Percentiles rank a stretch among this genome's conserved stretches.
Evolutionary conservation across 352 stramenopile species (phyloP).

Genomic region (Phytophthora brassicae): DNA sequence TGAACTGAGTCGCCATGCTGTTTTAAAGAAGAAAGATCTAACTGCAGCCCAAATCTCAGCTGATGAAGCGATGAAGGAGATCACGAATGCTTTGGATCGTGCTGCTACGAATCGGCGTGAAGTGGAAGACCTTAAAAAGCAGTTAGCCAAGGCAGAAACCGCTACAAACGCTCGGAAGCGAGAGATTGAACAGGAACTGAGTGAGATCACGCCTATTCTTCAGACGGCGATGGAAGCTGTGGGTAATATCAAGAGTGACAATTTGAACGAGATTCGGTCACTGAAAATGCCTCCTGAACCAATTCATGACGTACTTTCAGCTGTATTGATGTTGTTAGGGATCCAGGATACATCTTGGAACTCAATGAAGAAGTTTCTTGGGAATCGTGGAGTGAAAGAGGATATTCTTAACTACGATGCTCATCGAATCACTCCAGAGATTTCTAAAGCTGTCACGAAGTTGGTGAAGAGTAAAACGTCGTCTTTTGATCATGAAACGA

Average conservation of each 20-base stretch:
- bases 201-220: conserved; percentile 90
- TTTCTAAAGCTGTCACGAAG: conserved; percentile 91
- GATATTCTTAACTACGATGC: conserved; percentile 97
- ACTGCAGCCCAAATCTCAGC: conserved; percentile 84
- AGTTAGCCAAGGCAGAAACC: conserved; percentile 88
- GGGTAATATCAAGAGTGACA: conserved; percentile 94
- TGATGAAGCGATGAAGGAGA: conserved; percentile 95
- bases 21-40: conserved; percentile 90
- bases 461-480: conserved; percentile 92
- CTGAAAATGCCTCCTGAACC: conserved; percentile 95
- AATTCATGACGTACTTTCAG: conserved; percentile 94
- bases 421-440: conserved; percentile 88
- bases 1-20: conserved; percentile 86
- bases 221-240: conserved; percentile 91
- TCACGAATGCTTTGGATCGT: conserved; percentile 91
- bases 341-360: conserved; percentile 96
- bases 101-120: conserved; percentile 89
- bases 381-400: conserved; percentile 95
- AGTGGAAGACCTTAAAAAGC: conserved; percentile 91
- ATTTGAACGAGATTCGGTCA: conserved; percentile 95
- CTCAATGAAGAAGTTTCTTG: conserved; percentile 97
- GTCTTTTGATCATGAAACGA: conserved; percentile 94
- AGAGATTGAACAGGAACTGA: conserved; percentile 93
- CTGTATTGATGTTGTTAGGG: conserved; percentile 94
- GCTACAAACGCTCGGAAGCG: conserved; percentile 89